Conservation (phyloP, 768 basidiomycete genomes). For the Cystobasidium onofrii region DNA sequence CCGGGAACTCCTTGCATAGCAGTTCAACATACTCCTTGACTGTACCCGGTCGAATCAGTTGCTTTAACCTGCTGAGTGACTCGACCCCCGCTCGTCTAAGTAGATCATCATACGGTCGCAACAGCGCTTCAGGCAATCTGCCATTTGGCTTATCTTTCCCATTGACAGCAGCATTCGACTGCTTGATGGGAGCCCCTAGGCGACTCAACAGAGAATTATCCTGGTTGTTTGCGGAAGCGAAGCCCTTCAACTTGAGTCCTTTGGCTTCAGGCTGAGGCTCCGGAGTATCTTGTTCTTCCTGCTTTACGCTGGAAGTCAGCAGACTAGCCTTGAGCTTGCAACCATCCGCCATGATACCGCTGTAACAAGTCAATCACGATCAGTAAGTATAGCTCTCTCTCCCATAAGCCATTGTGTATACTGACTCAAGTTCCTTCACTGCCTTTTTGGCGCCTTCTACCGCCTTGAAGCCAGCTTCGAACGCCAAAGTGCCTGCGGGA, state of each 20-base stretch:
- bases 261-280: neutral
- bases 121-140: neutral
- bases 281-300: neutral
- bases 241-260: neutral
- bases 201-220: neutral
- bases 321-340: neutral
- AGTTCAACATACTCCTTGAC: constrained; percentile 21
- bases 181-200: neutral
- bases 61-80: neutral
- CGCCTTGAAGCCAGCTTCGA: neutral
- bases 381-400: no score
- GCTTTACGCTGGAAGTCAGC: neutral
- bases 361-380: neutral
- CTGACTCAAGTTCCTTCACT: constrained; percentile 2
- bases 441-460: neutral
- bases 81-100: neutral
- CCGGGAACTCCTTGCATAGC: constrained; percentile 5
- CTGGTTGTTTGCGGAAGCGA: neutral
- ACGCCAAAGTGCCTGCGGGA: neutral
- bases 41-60: neutral
- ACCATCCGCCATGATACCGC: constrained; percentile 14
- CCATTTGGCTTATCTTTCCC: neutral
- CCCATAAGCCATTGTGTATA: no score
- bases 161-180: neutral
- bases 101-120: neutral